These are phyloP conservation scores for Malbranchea cinnamomea DNA, from an alignment of 2,329 filamentous ascomycete genomes.

Conservation along the genomic window DNA sequence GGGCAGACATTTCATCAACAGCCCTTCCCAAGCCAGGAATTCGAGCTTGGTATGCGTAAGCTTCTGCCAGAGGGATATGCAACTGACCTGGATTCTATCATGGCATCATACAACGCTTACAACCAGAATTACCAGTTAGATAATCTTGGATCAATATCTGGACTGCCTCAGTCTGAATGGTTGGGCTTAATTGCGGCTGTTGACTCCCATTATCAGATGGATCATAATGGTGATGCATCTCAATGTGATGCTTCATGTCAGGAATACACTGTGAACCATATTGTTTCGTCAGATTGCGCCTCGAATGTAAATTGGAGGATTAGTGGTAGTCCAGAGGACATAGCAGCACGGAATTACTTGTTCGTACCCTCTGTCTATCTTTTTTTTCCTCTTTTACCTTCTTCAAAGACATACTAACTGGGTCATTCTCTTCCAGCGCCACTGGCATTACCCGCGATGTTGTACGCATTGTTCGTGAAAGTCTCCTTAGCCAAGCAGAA, in stretches of 20 bases:
- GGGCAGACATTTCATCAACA: slow-evolving; percentile 15
- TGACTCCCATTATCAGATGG: slow-evolving; percentile 28
- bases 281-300: slow-evolving; percentile 20
- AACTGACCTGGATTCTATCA: slow-evolving; percentile 23
- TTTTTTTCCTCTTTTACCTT: slow-evolving; percentile 1
- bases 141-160: slow-evolving; percentile 26
- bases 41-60: slow-evolving; percentile 21
- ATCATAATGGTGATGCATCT: slow-evolving; percentile 21
- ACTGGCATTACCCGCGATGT: slow-evolving; percentile 27
- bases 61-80: slow-evolving; percentile 25
- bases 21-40: slow-evolving; percentile 9
- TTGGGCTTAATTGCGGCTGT: slow-evolving; percentile 28
- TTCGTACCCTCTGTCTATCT: slow-evolving; percentile 12
- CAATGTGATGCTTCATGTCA: slow-evolving; percentile 21
- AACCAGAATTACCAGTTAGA: slow-evolving; percentile 27
- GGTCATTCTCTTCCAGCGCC: slow-evolving; percentile 17
- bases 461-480: slow-evolving; percentile 27
- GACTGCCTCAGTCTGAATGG: slow-evolving; percentile 27
- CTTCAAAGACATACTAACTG: slow-evolving; percentile 11
- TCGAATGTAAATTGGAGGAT: slow-evolving; percentile 23
- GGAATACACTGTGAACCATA: slow-evolving; percentile 21
- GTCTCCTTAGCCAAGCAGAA: slow-evolving; percentile 15
- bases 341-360: slow-evolving; percentile 26
- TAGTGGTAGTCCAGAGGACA: slow-evolving; percentile 15
- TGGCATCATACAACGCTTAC: slow-evolving; percentile 23